Conservation (phyloP, 176 grass and related monocot species). For the Lolium perenne region DNA sequence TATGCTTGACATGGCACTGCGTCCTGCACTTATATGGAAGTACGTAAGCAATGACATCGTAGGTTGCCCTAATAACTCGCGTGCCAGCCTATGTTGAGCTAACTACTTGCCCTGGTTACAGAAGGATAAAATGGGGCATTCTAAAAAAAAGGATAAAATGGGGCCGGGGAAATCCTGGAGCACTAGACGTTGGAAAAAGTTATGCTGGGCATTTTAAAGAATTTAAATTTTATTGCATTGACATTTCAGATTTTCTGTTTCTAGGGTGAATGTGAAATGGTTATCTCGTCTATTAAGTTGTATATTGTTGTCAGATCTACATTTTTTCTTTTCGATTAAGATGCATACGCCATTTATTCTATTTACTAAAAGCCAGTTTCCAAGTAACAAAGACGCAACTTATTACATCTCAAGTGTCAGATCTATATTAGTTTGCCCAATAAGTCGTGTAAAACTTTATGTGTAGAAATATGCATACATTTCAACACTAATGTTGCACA, state of each 20-base stretch:
- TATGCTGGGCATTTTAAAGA: background rate
- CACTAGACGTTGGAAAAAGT: background rate
- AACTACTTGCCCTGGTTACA: background rate
- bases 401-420: too few species aligned
- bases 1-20: background rate
- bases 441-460: background rate
- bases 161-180: background rate
- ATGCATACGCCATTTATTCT: too few species aligned
- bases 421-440: too few species aligned
- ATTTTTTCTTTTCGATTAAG: too few species aligned
- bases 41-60: background rate
- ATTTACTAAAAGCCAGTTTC: too few species aligned
- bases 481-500: background rate
- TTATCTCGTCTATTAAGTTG: background rate
- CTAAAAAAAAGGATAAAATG: background rate
- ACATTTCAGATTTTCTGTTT: background rate
- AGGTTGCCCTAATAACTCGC: background rate
- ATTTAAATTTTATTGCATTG: background rate
- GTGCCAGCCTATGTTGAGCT: background rate
- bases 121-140: background rate
- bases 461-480: background rate
- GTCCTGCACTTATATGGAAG: background rate
- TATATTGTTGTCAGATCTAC: background rate
- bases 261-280: background rate
- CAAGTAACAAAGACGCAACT: too few species aligned